These are phyloP conservation scores for Pueraria montana DNA, from an alignment of 306 rosid species.

Conservation along the genomic window DNA sequence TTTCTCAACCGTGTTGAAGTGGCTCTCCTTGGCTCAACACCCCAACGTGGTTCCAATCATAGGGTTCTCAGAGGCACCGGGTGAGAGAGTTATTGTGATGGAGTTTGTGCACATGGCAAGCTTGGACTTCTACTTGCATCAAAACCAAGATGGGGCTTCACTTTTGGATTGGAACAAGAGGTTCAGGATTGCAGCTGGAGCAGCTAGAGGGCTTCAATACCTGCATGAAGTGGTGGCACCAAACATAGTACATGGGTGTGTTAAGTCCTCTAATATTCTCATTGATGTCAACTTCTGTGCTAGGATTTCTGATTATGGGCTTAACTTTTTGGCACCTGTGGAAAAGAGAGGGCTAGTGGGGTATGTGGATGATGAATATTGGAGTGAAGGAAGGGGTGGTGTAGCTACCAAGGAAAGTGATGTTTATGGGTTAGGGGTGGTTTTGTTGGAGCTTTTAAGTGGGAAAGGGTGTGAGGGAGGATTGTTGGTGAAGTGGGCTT, in stretches of 20 bases:
- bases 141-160: conserved; percentile 66
- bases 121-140: conserved; percentile 75
- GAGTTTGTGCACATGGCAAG: conserved; percentile 70
- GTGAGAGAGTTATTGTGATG: conserved; percentile 81
- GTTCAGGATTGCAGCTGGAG: conserved; percentile 76
- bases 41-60: conserved; percentile 76
- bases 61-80: conserved; percentile 91
- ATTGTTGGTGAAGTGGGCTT: conserved; percentile 71
- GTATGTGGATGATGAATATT: conserved; percentile 74
- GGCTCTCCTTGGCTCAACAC: conserved; percentile 81
- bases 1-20: conserved; percentile 64
- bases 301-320: conserved; percentile 75
- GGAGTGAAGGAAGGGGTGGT: conserved; percentile 51
- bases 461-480: conserved; percentile 83
- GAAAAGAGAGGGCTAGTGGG: conserved; percentile 68
- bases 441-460: conserved; percentile 81
- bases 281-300: conserved; percentile 68
- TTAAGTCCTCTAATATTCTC: conserved; percentile 76
- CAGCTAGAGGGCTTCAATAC: conserved; percentile 83
- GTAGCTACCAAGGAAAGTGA: conserved; percentile 79
- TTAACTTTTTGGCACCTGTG: conserved; percentile 61
- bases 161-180: conserved; percentile 72
- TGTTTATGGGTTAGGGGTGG: conserved; percentile 86
- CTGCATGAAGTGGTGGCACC: conserved; percentile 83
- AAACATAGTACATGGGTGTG: conserved; percentile 80